phyloP scores from a whole-genome alignment of 768 basidiomycete genomes.

The Panaeolus cyanescens region DNA sequence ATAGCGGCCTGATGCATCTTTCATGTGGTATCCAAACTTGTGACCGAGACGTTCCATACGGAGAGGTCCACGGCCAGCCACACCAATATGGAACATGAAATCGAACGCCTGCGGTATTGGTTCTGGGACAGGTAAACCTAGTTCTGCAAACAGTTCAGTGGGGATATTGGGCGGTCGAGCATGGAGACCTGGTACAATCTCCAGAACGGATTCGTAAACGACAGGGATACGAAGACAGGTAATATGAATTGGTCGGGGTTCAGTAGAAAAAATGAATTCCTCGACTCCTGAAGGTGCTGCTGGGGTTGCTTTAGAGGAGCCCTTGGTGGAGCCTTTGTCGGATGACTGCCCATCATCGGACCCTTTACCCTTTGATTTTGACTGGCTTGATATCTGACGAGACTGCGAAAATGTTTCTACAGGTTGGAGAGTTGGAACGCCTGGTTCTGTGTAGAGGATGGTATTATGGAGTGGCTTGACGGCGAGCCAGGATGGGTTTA shows the following conservation, averaged over 20 bases:
- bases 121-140: slow-evolving; percentile 39
- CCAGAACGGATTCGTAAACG: slow-evolving; percentile 56
- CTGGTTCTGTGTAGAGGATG: slow-evolving; percentile 40
- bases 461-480: slow-evolving; percentile 63
- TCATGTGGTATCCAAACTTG: slow-evolving; percentile 70
- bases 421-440: slow-evolving; percentile 17
- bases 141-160: slow-evolving; percentile 25
- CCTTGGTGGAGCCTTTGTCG: slow-evolving; percentile 4
- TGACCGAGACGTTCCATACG: slow-evolving; percentile 68
- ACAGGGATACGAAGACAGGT: slow-evolving; percentile 61
- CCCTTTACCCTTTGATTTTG: slow-evolving; percentile 12
- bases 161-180: slow-evolving; percentile 57
- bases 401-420: slow-evolving; percentile 10
- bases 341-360: slow-evolving; percentile 9
- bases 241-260: slow-evolving; percentile 56
- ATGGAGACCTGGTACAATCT: slow-evolving; percentile 59
- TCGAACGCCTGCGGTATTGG: slow-evolving; percentile 51
- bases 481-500: slow-evolving; percentile 76
- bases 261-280: slow-evolving; percentile 11
- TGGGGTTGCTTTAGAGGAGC: slow-evolving; percentile 9
- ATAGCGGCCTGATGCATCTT: slow-evolving; percentile 59
- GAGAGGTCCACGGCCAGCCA: slow-evolving; percentile 63
- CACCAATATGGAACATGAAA: slow-evolving; percentile 71
- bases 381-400: not conserved
- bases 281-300: slow-evolving; percentile 9